Evolutionary conservation across 2,329 filamentous ascomycete genomes (phyloP), one percentile per base, ranked within the genome.

Genomic region (Botrytis byssoidea): DNA sequence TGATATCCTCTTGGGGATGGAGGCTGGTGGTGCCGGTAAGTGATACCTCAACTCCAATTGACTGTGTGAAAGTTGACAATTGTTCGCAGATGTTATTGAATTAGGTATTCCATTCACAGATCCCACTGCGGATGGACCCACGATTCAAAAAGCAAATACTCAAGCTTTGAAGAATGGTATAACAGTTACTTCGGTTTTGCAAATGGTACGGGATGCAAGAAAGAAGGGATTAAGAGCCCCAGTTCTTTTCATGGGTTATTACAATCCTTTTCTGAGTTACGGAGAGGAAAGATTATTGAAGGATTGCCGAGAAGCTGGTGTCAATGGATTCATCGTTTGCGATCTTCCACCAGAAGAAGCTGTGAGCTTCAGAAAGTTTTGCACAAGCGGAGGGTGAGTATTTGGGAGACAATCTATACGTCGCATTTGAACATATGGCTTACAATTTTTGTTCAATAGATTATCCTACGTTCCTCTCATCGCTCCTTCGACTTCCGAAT

Each of bases 401-500:
- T 25, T 55, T 51, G 51, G 6, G 14, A 25, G 0, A 61, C 10
- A 55, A 71, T 40, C 48, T 14, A 55, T 29, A 59, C 63, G 4
- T 48, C 9, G 55, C 48, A 18, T 69, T 25, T 57, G 66, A 37
- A 57, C 40, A 22, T 46, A 48, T 73, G 51, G 59, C 75, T 77
- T 57, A 76, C 64, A 73, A 68, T 42, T 37, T 66, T 22, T 72
- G 8, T 48, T 46, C 60, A 51, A 44, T 77, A 92, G 92, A 40
- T 89, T 99, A 48, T 98, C 95, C 9, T 99, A 98, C 82, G 93
- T 99, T 22, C 96, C 96, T n/a, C 87, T 99, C 71, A 98, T 99
- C 79, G 95, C 96, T 0, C 96, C 96, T 10, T 90, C 95, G 18
- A 98, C 96, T 2, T 97, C 94, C 10, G 94, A 98, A 79, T 87